These are phyloP conservation scores for Colletotrichum endophyticum DNA, from an alignment of 2,329 filamentous ascomycete species.

Conservation along the genomic window DNA sequence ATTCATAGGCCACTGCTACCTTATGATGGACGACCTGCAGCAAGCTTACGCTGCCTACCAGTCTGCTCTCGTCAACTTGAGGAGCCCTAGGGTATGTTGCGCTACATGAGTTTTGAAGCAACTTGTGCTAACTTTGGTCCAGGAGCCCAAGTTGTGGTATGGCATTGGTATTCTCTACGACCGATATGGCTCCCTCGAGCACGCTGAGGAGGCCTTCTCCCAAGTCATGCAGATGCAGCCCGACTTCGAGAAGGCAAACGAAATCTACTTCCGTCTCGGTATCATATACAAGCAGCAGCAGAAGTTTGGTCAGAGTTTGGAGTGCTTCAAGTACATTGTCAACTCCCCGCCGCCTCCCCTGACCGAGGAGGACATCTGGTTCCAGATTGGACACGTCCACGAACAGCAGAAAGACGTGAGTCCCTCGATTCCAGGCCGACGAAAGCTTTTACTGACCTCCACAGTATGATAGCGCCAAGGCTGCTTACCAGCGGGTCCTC, in stretches of 20 bases:
- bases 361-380: conserved; percentile 99
- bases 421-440: conserved; percentile 22
- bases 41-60: conserved; percentile 98
- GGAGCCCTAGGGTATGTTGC: conserved; percentile 81
- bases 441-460: conserved; percentile 28
- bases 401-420: conserved; percentile 98
- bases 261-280: conserved; percentile 98
- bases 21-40: conserved; percentile 98
- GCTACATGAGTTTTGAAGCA: background rate
- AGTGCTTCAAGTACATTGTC: conserved; percentile 99
- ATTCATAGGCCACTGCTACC: conserved; percentile 83
- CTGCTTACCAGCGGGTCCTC: conserved; percentile 89
- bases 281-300: conserved; percentile 99
- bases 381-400: conserved; percentile 98
- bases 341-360: conserved; percentile 88
- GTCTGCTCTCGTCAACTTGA: conserved; percentile 89
- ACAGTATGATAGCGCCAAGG: conserved; percentile 91
- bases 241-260: conserved; percentile 97
- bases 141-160: conserved; percentile 98
- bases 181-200: conserved; percentile 92
- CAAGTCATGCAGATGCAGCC: conserved; percentile 99
- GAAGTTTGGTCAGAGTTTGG: conserved; percentile 89
- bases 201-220: conserved; percentile 97
- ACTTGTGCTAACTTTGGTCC: conserved; percentile 18
- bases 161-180: conserved; percentile 98